phyloP scores from a whole-genome alignment of 2,329 filamentous ascomycete genomes.

The Colletotrichum siamense region DNA sequence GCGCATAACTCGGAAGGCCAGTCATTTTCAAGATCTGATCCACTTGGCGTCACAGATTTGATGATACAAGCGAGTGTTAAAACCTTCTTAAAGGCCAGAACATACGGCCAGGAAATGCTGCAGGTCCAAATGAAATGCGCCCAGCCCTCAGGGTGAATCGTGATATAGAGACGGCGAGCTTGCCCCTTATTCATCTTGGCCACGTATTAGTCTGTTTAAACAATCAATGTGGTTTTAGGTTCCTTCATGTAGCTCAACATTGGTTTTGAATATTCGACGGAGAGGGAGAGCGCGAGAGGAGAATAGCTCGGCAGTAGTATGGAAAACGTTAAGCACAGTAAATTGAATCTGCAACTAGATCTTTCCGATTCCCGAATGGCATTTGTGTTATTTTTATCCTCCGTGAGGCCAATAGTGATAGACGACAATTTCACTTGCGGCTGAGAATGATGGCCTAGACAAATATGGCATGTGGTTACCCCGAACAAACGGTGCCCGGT shows the following conservation, averaged over 20 bases:
- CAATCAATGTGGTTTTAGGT: not conserved
- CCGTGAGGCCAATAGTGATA: not conserved
- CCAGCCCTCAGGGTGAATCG: not conserved
- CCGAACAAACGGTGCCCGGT: not conserved
- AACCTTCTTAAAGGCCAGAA: not conserved
- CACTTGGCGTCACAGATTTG: not conserved
- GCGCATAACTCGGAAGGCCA: not conserved
- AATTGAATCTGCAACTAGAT: not conserved
- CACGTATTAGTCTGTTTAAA: not conserved
- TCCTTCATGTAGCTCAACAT: not conserved
- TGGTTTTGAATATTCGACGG: not conserved
- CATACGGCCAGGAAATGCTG: not conserved
- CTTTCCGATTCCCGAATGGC: not conserved
- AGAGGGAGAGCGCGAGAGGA: not conserved
- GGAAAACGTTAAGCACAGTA: not conserved
- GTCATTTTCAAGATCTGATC: not conserved
- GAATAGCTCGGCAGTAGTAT: accelerated
- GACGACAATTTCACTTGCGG: not conserved
- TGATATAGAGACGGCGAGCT: not conserved
- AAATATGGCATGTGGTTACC: not conserved
- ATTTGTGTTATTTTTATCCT: not conserved
- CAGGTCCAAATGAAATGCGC: not conserved
- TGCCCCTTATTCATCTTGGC: not conserved
- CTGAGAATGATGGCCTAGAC: not conserved
- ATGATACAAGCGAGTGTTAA: not conserved